Base-by-base conservation (phyloP, 768 basidiomycete genomes). In the Amanita rimosa region DNA sequence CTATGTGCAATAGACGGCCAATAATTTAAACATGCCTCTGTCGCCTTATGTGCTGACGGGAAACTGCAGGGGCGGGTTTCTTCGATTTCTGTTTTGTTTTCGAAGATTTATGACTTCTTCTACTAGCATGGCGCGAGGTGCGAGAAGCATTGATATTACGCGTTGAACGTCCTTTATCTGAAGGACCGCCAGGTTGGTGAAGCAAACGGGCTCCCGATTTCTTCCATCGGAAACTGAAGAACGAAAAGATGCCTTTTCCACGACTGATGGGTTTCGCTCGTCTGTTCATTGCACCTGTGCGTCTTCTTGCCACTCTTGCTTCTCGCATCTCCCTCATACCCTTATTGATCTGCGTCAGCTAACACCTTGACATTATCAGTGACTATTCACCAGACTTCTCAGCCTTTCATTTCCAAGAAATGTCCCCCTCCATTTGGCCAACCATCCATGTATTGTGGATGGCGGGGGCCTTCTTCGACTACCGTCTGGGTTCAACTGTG, bases 341-440 rank as follows among this genome's bases (percentile, higher is more conserved):
- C 68, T 78, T 54, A 48, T 50, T 34, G 36, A 45, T 17, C 13
- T 21, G 31, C 34, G 50, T 38, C 19, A 49, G 27, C 16, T 19
- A 16, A 9, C 26, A 8, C 16, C 13, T 37, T 16, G 13, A 11
- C 14, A 11, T 29, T 19, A 8, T 19, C 7, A 49, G 19, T 33
- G 14, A 2, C 27, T n/a, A 21, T 60, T 40, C 54, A 74, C 76
- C 62, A 66, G 73, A 46, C 60, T 69, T 53, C 83, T 72, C 41
- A 82, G 64, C 16, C 54, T 57, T 58, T 85, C 83, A 57, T 83
- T 70, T 31, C 81, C 83, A 27, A 72, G 58, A 27, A 86, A 67
- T 10, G 84, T 85, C 21, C 83, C 85, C 52, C 84, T 73, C 75
- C 80, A 75, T 63, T 86, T 87, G n/a, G 79, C 77, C 51, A 86